Conservation (phyloP, 176 grass and related monocot genomes). For the Dactylis glomerata region DNA sequence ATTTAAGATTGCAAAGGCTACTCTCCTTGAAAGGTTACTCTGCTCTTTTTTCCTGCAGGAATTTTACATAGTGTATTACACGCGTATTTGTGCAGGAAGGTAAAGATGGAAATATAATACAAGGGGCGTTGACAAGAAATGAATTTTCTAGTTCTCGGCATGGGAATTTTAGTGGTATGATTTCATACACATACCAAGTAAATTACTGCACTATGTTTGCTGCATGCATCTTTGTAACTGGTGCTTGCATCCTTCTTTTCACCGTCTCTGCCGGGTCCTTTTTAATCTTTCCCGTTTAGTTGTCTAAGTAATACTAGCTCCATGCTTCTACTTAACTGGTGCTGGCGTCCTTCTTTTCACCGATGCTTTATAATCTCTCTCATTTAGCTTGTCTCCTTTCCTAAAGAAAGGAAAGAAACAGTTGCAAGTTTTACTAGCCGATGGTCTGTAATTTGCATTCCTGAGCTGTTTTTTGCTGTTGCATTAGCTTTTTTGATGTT, state of each 20-base stretch:
- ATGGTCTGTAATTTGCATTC: not conserved
- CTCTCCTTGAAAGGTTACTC: conserved; percentile 56
- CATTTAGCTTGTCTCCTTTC: conserved; percentile 23
- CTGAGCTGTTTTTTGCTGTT: not conserved
- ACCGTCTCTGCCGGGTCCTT: not conserved
- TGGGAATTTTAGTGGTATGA: conserved; percentile 72
- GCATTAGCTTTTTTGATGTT: conserved; percentile 24
- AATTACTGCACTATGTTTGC: conserved; percentile 11
- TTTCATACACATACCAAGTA: conserved; percentile 9
- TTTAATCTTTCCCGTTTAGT: conserved; percentile 2
- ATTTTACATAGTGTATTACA: conserved; percentile 57
- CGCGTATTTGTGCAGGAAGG: conserved; percentile 78
- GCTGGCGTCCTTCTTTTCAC: not conserved
- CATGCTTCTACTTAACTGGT: conserved; percentile 11
- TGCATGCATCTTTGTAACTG: conserved; percentile 6
- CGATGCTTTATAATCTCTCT: not conserved
- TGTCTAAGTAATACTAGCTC: conserved; percentile 13
- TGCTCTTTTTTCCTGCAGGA: conserved; percentile 53
- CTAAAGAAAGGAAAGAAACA: conserved; percentile 1
- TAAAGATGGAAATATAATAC: conserved; percentile 61
- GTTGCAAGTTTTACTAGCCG: not conserved
- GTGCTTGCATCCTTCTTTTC: conserved; percentile 9
- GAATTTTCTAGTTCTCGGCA: conserved; percentile 66
- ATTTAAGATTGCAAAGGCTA: conserved; percentile 39
- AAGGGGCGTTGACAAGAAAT: conserved; percentile 48